Evolutionary conservation across 257 asterid species (phyloP).

Genomic region (Fraxinus americana): DNA sequence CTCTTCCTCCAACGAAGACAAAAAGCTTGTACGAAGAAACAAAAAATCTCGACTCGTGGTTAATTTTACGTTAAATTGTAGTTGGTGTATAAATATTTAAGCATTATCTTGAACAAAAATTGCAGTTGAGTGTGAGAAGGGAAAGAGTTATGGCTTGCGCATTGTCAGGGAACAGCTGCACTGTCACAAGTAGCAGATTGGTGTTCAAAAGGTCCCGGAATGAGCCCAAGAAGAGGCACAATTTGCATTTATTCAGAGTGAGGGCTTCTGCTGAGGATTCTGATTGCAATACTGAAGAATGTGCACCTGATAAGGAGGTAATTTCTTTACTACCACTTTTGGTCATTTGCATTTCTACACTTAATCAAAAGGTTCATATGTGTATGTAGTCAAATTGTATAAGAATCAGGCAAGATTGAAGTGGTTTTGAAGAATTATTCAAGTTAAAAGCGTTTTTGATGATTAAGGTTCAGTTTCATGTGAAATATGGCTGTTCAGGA

Average conservation of each 20-base stretch:
- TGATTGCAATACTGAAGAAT: slow-evolving; percentile 84
- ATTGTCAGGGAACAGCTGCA: slow-evolving; percentile 48
- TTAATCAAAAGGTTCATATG: no score
- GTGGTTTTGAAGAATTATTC: background rate
- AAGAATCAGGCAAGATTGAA: background rate
- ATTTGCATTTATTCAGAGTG: slow-evolving; percentile 31
- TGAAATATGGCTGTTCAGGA: background rate
- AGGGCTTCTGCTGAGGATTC: slow-evolving; percentile 58
- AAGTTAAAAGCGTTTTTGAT: background rate
- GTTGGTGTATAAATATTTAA: no score
- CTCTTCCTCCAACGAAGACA: background rate
- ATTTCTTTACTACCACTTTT: background rate
- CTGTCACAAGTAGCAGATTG: slow-evolving; percentile 37
- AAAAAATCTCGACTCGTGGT: background rate
- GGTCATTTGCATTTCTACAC: background rate
- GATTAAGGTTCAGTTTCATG: background rate
- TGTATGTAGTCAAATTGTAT: slow-evolving; percentile 4
- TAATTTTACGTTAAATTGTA: background rate
- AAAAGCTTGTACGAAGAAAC: background rate
- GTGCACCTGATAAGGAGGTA: slow-evolving; percentile 98
- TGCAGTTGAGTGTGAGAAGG: background rate
- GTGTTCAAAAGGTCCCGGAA: slow-evolving; percentile 31
- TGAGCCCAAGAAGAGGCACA: slow-evolving; percentile 37
- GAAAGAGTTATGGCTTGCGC: slow-evolving; percentile 43
- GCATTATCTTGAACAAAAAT: background rate